A percentile compares a stretch with the other conserved stretches of the same genome.
Conservation (phyloP, 768 basidiomycete genomes). For the Arthromyces matolae region DNA sequence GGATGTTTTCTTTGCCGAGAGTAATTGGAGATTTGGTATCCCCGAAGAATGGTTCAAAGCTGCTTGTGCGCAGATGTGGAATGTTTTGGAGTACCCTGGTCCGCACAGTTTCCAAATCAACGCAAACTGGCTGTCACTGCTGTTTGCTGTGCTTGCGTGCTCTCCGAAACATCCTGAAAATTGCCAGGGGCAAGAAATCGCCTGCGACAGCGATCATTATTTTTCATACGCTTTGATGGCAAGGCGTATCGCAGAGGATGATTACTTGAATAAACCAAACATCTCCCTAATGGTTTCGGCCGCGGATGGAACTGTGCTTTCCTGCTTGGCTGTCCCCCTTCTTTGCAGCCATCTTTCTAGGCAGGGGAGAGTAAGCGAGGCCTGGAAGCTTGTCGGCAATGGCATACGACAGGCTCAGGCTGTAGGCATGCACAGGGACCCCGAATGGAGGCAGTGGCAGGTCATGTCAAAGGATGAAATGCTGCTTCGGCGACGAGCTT, state of each 20-base stretch:
- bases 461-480: slow-evolving; percentile 42
- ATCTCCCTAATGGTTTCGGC: slow-evolving; percentile 34
- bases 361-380: slow-evolving; percentile 45
- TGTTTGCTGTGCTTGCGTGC: slow-evolving; percentile 47
- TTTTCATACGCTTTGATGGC: slow-evolving; percentile 45
- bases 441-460: slow-evolving; percentile 37
- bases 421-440: slow-evolving; percentile 43
- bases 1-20: slow-evolving; percentile 38
- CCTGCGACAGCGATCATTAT: slow-evolving; percentile 22
- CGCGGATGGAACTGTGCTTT: slow-evolving; percentile 43
- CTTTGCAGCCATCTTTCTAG: slow-evolving; percentile 44
- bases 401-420: slow-evolving; percentile 37
- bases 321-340: slow-evolving; percentile 43
- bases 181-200: neutral
- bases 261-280: slow-evolving; percentile 33
- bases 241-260: slow-evolving; percentile 43
- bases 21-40: slow-evolving; percentile 51
- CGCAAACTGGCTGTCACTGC: slow-evolving; percentile 45
- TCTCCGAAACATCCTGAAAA: slow-evolving; percentile 30
- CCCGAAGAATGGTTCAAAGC: slow-evolving; percentile 45
- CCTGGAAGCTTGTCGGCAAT: slow-evolving; percentile 43
- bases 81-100: slow-evolving; percentile 30
- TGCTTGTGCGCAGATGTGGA: slow-evolving; percentile 45
- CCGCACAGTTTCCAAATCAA: slow-evolving; percentile 38
- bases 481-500: slow-evolving; percentile 36